Evolutionary conservation across 2,329 filamentous ascomycete species (phyloP).

Genomic region (Penicillium decumbens): DNA sequence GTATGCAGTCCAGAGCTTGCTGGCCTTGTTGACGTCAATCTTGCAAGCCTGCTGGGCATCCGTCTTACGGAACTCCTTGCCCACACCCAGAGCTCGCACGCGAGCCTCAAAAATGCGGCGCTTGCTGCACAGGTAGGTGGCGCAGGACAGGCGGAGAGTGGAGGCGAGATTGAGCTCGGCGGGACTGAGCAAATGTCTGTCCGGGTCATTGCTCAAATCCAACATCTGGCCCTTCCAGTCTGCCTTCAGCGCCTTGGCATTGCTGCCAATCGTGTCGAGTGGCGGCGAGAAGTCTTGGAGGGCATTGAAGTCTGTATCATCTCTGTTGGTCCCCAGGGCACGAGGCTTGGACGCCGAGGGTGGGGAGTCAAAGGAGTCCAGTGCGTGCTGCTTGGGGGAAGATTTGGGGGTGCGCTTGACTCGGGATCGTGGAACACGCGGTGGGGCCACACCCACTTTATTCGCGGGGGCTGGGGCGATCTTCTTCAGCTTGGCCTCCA

Average conservation of each 20-base stretch:
- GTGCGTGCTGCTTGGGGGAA: constrained; percentile 38
- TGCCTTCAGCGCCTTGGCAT: constrained; percentile 69
- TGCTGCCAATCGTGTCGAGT: constrained; percentile 58
- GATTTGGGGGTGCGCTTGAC: constrained; percentile 41
- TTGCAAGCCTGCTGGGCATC: constrained; percentile 95
- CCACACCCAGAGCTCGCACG: constrained; percentile 60
- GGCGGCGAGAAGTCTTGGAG: constrained; percentile 71
- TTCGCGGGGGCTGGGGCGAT: constrained; percentile 40
- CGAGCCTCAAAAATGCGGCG: constrained; percentile 80
- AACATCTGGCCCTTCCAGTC: constrained; percentile 82
- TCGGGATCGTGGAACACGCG: constrained; percentile 31
- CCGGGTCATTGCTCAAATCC: constrained; percentile 68
- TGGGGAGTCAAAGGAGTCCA: constrained; percentile 36
- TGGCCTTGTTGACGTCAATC: constrained; percentile 97
- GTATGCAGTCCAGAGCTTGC: constrained; percentile 84
- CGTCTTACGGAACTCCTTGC: constrained; percentile 89
- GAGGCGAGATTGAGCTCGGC: constrained; percentile 74
- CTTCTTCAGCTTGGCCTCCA: constrained; percentile 36
- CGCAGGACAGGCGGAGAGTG: constrained; percentile 75
- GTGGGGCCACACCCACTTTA: constrained; percentile 22
- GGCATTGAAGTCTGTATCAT: constrained; percentile 74
- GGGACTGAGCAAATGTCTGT: constrained; percentile 66
- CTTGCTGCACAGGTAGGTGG: constrained; percentile 88
- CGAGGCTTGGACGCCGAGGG: constrained; percentile 42
- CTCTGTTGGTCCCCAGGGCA: constrained; percentile 58